A percentile compares a stretch with the other conserved stretches of the same genome.
These are phyloP conservation scores for Xylaria curta DNA, from an alignment of 495 filamentous ascomycete species.

Conservation along the genomic window DNA sequence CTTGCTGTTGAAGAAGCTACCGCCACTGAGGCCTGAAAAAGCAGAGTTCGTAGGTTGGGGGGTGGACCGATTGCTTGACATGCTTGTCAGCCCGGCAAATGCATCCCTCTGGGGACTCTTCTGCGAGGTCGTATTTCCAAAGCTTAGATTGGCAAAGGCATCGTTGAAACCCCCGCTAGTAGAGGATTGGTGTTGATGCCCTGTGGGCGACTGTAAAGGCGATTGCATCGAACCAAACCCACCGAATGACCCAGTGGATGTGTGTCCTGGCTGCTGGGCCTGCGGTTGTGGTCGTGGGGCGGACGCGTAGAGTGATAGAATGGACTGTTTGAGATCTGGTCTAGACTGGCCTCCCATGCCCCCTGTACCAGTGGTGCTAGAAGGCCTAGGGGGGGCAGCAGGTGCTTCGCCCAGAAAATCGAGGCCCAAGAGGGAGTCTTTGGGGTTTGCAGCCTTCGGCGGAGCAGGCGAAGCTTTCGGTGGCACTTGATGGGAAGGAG, in stretches of 20 bases:
- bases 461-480: constrained; percentile 68
- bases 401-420: constrained; percentile 86
- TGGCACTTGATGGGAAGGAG: constrained; percentile 67
- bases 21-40: constrained; percentile 64
- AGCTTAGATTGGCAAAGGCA: constrained; percentile 84
- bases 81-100: constrained; percentile 74
- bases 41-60: constrained; percentile 61
- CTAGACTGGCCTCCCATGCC: constrained; percentile 70
- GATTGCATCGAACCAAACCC: constrained; percentile 70
- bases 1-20: constrained; percentile 83
- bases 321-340: constrained; percentile 96
- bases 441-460: constrained; percentile 56
- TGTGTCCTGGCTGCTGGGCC: constrained; percentile 59
- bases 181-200: constrained; percentile 54
- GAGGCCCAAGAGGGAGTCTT: constrained; percentile 91
- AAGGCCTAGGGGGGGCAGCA: constrained; percentile 70
- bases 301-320: constrained; percentile 91
- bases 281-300: constrained; percentile 72
- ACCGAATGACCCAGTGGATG: constrained; percentile 48
- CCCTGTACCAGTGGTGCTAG: constrained; percentile 70
- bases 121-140: constrained; percentile 63
- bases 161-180: constrained; percentile 77
- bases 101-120: constrained; percentile 62
- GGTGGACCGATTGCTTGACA: constrained; percentile 60
- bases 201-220: constrained; percentile 46